Percentiles rank a stretch among this genome's conserved stretches.
Conservation (phyloP, 768 basidiomycete genomes). For the Clitopilus hobsonii region DNA sequence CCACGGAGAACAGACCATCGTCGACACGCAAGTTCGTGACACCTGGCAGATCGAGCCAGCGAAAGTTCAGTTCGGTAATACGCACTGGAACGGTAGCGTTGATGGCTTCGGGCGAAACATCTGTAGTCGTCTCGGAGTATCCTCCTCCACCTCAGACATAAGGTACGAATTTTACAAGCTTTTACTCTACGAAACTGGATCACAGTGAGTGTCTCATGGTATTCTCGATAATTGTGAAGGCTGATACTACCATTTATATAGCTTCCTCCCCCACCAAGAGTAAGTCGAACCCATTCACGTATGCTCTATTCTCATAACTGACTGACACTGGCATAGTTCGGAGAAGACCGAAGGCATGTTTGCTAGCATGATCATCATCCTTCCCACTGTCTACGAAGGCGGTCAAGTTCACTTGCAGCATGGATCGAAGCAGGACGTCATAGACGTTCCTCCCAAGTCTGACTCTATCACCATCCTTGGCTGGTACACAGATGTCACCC, state of each 20-base stretch:
- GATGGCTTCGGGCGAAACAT: too few species aligned
- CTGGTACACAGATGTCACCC: constrained; percentile 40
- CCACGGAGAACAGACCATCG: too few species aligned
- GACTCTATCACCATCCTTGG: constrained; percentile 26
- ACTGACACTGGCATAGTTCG: constrained; percentile 12
- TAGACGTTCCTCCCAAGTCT: neutral
- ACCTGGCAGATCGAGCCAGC: too few species aligned
- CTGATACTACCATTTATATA: neutral
- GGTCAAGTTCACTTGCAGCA: neutral
- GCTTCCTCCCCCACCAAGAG: neutral
- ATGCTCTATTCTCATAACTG: neutral
- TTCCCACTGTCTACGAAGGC: constrained; percentile 18
- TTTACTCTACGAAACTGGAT: too few species aligned
- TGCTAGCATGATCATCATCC: constrained; percentile 33
- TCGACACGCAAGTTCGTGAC: too few species aligned
- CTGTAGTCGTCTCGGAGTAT: too few species aligned
- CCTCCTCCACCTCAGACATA: too few species aligned
- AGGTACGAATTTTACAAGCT: too few species aligned
- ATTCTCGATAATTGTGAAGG: too few species aligned
- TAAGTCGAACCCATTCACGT: neutral
- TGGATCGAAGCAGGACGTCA: neutral
- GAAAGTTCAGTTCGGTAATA: too few species aligned
- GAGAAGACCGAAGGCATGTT: constrained; percentile 33
- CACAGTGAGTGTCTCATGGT: too few species aligned
- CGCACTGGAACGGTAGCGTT: too few species aligned